Conservation (phyloP, 257 asterid genomes). For the Plectranthus barbatus region DNA sequence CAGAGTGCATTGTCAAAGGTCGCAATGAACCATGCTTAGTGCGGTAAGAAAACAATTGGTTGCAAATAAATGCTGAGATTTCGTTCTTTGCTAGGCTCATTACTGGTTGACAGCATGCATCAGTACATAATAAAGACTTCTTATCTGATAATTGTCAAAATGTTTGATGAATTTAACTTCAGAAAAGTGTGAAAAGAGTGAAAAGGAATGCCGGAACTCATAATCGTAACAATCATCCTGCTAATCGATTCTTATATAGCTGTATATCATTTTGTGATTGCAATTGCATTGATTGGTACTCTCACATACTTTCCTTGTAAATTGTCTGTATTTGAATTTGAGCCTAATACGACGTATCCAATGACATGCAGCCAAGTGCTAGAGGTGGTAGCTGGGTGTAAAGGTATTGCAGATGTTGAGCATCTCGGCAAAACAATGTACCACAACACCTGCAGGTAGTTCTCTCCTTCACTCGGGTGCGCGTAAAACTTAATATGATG, state of each 20-base stretch:
- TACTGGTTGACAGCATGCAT: background rate
- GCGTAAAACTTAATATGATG: background rate
- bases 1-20: conserved; percentile 74
- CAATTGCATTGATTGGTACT: no score
- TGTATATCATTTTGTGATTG: no score
- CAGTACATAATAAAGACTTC: background rate
- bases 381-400: conserved; percentile 91
- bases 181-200: no score
- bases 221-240: no score
- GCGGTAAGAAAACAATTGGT: conserved; percentile 41
- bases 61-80: conserved; percentile 1
- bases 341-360: background rate
- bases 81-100: background rate
- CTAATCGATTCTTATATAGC: no score
- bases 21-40: conserved; percentile 96
- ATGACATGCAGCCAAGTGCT: conserved; percentile 71
- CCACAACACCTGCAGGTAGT: conserved; percentile 85
- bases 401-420: conserved; percentile 60
- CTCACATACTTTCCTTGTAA: no score
- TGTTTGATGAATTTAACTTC: no score
- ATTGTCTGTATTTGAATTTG: background rate
- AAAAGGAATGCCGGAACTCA: no score
- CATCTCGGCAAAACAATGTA: conserved; percentile 70
- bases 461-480: background rate
- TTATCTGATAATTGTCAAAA: background rate